A percentile compares a stretch with the other conserved stretches of the same genome.
These are phyloP conservation scores for Paecilomyces dactylethromorphus DNA, from an alignment of 2,329 filamentous ascomycete genomes.

Conservation along the genomic window DNA sequence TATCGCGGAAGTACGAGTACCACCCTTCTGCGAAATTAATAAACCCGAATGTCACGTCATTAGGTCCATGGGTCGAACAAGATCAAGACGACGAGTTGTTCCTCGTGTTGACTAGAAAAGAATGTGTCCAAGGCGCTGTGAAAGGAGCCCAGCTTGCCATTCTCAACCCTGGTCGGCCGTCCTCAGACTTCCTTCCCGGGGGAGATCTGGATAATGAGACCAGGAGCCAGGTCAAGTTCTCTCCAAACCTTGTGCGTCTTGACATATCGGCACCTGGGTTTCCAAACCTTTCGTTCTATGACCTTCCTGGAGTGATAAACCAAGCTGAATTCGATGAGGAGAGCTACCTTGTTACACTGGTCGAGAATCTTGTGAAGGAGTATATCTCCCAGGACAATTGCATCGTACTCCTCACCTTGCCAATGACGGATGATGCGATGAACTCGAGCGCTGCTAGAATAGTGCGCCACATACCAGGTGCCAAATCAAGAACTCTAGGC, in stretches of 20 bases:
- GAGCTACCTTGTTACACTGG: conserved; percentile 62
- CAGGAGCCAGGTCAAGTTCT: conserved; percentile 57
- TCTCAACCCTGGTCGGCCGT: conserved; percentile 57
- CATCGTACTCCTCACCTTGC: conserved; percentile 69
- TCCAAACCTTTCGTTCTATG: conserved; percentile 73
- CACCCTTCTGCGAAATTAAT: conserved; percentile 28
- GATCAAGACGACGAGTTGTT: conserved; percentile 51
- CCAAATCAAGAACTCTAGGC: conserved; percentile 58
- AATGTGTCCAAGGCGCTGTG: conserved; percentile 60
- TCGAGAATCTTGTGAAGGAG: conserved; percentile 61
- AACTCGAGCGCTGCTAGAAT: conserved; percentile 66
- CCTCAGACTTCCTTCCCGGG: conserved; percentile 49
- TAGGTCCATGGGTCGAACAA: conserved; percentile 59
- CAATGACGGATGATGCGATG: conserved; percentile 72
- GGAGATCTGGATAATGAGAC: conserved; percentile 30
- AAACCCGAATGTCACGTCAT: conserved; percentile 44
- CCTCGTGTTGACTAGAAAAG: conserved; percentile 54
- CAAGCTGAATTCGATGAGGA: conserved; percentile 59
- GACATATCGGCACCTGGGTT: conserved; percentile 67
- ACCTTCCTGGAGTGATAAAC: conserved; percentile 76
- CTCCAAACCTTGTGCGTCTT: conserved; percentile 72
- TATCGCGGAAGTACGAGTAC: conserved; percentile 61
- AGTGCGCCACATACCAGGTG: conserved; percentile 49
- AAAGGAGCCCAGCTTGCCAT: conserved; percentile 71
- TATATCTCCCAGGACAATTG: conserved; percentile 66